Percentiles rank a stretch among this genome's conserved stretches.
Conservation (phyloP, 768 basidiomycete species). For the Arthromyces matolae region DNA sequence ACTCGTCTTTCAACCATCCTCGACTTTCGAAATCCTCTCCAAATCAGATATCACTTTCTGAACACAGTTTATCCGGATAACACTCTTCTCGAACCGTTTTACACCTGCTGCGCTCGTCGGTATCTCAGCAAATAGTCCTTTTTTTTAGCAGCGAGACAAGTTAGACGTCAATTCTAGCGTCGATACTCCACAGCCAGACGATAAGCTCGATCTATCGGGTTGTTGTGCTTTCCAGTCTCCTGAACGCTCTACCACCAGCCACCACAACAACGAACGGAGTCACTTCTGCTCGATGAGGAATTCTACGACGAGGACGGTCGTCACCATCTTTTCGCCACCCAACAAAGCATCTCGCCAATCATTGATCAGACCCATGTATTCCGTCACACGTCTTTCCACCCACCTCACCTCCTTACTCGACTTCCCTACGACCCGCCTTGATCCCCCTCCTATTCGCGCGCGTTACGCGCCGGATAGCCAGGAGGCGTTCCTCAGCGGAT, state of each 20-base stretch:
- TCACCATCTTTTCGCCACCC: slow-evolving; percentile 31
- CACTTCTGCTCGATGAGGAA: slow-evolving; percentile 34
- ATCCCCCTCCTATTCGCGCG: slow-evolving; percentile 54
- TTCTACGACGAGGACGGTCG: slow-evolving; percentile 32
- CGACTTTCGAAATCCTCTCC: slow-evolving; percentile 20
- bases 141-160: slow-evolving; percentile 30
- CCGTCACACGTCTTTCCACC: slow-evolving; percentile 56
- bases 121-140: slow-evolving; percentile 64
- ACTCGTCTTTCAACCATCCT: slow-evolving; percentile 42
- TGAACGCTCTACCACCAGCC: slow-evolving; percentile 48
- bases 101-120: slow-evolving; percentile 57
- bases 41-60: slow-evolving; percentile 29
- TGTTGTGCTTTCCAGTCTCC: slow-evolving; percentile 43
- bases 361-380: slow-evolving; percentile 46
- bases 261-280: not conserved
- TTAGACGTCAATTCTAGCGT: slow-evolving; percentile 24
- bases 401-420: slow-evolving; percentile 42
- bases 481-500: slow-evolving; percentile 47
- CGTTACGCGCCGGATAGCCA: slow-evolving; percentile 60
- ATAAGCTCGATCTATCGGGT: slow-evolving; percentile 66
- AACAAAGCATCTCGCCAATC: slow-evolving; percentile 29
- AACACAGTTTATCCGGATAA: slow-evolving; percentile 55
- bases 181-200: slow-evolving; percentile 24
- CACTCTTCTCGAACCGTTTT: slow-evolving; percentile 74
- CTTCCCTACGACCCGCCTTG: slow-evolving; percentile 42